Evolutionary conservation across 257 asterid genomes (phyloP), one percentile per base, ranked within the genome.

Genomic region (Nemophila menziesii): DNA sequence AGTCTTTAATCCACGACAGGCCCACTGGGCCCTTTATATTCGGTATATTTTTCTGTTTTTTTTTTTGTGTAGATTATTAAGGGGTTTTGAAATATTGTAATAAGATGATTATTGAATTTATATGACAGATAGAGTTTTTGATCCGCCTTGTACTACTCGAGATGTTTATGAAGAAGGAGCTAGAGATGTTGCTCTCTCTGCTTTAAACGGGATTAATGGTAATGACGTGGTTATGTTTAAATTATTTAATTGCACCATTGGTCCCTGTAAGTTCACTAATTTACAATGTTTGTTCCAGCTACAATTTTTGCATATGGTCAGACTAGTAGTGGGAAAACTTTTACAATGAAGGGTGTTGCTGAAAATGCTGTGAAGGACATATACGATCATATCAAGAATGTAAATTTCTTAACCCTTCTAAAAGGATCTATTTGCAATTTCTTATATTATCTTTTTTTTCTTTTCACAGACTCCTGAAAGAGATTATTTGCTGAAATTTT

Each of bases 271-370:
- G 16, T 34, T 43, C 14, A 4, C n/a, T 26, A 24, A 44, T 40
- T 43, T 29, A 44, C 43, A 33, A 43, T 18, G 33, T 43, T 48
- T 47, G 17, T 34, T 15, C 36, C 47, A 42, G 98, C 94, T 27
- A 90, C 98, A 16, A 76, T 90, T 43, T 90, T 89, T 56, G 94
- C 96, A 8, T 90, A 85, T 61, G 98, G 96, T 39, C 96, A 90
- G 71, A 90, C 94, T 48, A 81, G 94, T 48, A 90, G 98, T 54
- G 98, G 98, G 19, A 90, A 90, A 70, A 85, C 98, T 8, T 90
- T 72, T 62, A 90, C 98, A 17, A 90, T 90, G 93, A 76, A 87
- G 67, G 98, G 94, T 27, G 79, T 90, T 56, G 75, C 92, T 18
- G 98, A 81, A 61, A 68, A 71, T 72, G 87, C 83, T 22, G 64